A percentile compares a stretch with the other conserved stretches of the same genome.
Conservation (phyloP, 805 yeast genomes). For the Torulaspora indica region DNA sequence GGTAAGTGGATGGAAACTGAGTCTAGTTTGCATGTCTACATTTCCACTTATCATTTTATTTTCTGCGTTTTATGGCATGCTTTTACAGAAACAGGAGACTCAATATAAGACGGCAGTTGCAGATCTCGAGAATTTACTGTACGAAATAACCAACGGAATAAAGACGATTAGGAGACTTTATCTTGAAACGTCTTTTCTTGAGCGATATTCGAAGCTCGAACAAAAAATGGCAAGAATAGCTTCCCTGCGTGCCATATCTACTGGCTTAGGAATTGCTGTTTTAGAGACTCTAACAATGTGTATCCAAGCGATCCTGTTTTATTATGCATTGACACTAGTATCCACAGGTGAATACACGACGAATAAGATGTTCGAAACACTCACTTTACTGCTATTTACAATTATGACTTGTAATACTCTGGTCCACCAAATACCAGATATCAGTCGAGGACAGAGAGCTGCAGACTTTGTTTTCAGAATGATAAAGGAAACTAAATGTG, state of each 20-base stretch:
- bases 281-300: constrained; percentile 50
- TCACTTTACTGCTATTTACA: constrained; percentile 70
- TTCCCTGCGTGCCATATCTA: constrained; percentile 47
- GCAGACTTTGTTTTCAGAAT: constrained; percentile 50
- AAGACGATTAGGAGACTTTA: constrained; percentile 59
- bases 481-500: constrained; percentile 18
- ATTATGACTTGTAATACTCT: constrained; percentile 57
- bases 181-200: constrained; percentile 46
- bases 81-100: constrained; percentile 54
- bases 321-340: constrained; percentile 74
- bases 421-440: constrained; percentile 67
- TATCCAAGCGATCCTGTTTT: constrained; percentile 70
- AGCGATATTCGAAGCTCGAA: constrained; percentile 36
- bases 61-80: constrained; percentile 48
- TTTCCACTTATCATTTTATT: constrained; percentile 57
- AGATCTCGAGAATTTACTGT: constrained; percentile 45
- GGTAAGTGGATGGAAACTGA: constrained; percentile 75
- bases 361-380: constrained; percentile 59
- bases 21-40: constrained; percentile 75
- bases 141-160: constrained; percentile 54
- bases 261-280: constrained; percentile 65
- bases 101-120: constrained; percentile 54
- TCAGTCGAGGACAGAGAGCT: constrained; percentile 74
- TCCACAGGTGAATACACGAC: constrained; percentile 51
- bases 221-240: constrained; percentile 40